Conservation (phyloP, 2,329 filamentous ascomycete species). For the Coccinonectria pachysandricola region DNA sequence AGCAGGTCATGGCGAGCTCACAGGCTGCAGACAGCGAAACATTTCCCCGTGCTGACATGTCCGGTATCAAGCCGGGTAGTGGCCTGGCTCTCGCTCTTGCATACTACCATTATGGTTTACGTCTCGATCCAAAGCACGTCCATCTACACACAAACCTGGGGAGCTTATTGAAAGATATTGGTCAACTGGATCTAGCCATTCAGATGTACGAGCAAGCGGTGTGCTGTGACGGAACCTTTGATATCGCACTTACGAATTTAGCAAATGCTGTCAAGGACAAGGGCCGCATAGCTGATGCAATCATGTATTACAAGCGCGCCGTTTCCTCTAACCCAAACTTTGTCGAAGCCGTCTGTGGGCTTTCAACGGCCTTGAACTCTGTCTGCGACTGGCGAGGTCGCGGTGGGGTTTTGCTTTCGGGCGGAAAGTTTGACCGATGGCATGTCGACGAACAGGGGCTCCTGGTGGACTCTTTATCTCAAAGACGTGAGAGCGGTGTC, state of each 20-base stretch:
- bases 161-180: conserved; percentile 91
- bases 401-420: conserved; percentile 70
- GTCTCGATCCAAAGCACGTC: conserved; percentile 78
- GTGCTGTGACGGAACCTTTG: conserved; percentile 83
- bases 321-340: conserved; percentile 91
- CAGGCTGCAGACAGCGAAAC: conserved; percentile 5
- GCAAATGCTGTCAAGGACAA: conserved; percentile 98
- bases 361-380: conserved; percentile 90
- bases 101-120: conserved; percentile 91
- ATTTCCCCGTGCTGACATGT: conserved; percentile 38
- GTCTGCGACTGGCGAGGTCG: conserved; percentile 91
- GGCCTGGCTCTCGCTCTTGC: conserved; percentile 79
- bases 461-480: conserved; percentile 60
- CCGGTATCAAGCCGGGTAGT: conserved; percentile 75
- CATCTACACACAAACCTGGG: conserved; percentile 96
- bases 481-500: conserved; percentile 61
- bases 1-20: conserved; percentile 44
- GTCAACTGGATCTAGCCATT: conserved; percentile 82
- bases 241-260: conserved; percentile 91
- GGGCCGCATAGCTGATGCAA: conserved; percentile 83
- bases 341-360: conserved; percentile 89
- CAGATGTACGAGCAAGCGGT: conserved; percentile 97
- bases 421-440: conserved; percentile 74
- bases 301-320: conserved; percentile 81
- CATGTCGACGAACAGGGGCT: conserved; percentile 81